These are phyloP conservation scores for Phlebiopsis flavidoalba DNA, from an alignment of 768 basidiomycete species.

Conservation along the genomic window DNA sequence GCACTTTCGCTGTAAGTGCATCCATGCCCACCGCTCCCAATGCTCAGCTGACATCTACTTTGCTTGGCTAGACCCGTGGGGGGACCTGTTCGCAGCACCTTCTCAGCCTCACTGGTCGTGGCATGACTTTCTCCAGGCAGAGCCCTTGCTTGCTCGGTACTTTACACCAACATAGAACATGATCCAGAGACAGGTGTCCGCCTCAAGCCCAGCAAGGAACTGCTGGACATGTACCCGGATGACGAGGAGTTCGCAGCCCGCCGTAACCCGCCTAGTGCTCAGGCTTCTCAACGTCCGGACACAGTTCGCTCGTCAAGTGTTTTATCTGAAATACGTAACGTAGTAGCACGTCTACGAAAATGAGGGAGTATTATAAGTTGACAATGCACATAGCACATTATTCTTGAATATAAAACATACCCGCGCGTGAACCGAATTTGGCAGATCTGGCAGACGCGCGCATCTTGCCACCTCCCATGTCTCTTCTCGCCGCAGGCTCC, in stretches of 20 bases:
- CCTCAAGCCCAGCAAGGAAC: neutral
- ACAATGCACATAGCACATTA: too few relatives aligned
- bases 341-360: too few relatives aligned
- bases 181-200: constrained; percentile 12
- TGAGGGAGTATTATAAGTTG: too few relatives aligned
- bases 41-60: too few relatives aligned
- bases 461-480: neutral
- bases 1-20: constrained; percentile 33
- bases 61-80: constrained; percentile 35
- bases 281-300: too few relatives aligned
- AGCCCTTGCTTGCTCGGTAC: constrained; percentile 26
- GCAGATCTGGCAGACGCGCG: neutral
- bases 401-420: too few relatives aligned
- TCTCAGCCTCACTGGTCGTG: constrained; percentile 12
- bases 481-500: constrained; percentile 41
- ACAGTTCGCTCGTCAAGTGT: too few relatives aligned
- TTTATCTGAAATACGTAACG: too few relatives aligned
- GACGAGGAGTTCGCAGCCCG: constrained; percentile 10
- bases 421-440: too few relatives aligned
- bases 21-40: too few relatives aligned
- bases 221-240: constrained; percentile 9
- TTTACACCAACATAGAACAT: constrained; percentile 30
- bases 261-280: too few relatives aligned
- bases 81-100: constrained; percentile 28
- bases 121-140: constrained; percentile 9